These are phyloP conservation scores for Nicotiana benthamiana DNA, from an alignment of 257 asterid species.

Conservation along the genomic window DNA sequence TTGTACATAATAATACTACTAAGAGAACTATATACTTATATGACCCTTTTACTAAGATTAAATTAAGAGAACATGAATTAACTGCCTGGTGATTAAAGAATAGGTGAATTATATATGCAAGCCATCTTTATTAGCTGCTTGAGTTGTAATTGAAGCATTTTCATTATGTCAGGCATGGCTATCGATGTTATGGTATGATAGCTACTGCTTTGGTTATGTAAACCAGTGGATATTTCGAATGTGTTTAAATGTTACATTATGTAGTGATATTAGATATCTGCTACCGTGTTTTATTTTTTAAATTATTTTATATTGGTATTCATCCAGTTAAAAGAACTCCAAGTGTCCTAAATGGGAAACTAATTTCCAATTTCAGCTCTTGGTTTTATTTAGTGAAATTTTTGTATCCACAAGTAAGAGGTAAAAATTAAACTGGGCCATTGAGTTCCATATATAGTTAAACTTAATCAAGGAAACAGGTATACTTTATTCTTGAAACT, in stretches of 20 bases:
- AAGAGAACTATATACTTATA: not conserved
- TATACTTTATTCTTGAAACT: too few relatives aligned
- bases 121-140: constrained; percentile 2
- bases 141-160: constrained; percentile 7
- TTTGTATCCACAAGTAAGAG: not conserved
- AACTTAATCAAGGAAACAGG: too few relatives aligned
- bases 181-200: not conserved
- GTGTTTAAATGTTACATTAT: constrained; percentile 10
- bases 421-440: not conserved
- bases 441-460: too few relatives aligned
- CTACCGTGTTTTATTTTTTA: not conserved
- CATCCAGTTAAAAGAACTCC: too few relatives aligned
- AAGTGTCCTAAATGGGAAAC: not conserved
- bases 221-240: constrained; percentile 19
- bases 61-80: not conserved
- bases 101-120: not conserved
- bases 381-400: not conserved
- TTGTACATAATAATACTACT: constrained; percentile 22
- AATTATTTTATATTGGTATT: too few relatives aligned
- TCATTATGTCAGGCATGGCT: not conserved
- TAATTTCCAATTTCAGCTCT: not conserved
- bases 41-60: not conserved
- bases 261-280: not conserved
- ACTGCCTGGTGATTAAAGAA: not conserved
- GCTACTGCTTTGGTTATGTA: constrained; percentile 24